phyloP scores from a whole-genome alignment of 2,329 filamentous ascomycete genomes.

The Verticillium tricorpus region DNA sequence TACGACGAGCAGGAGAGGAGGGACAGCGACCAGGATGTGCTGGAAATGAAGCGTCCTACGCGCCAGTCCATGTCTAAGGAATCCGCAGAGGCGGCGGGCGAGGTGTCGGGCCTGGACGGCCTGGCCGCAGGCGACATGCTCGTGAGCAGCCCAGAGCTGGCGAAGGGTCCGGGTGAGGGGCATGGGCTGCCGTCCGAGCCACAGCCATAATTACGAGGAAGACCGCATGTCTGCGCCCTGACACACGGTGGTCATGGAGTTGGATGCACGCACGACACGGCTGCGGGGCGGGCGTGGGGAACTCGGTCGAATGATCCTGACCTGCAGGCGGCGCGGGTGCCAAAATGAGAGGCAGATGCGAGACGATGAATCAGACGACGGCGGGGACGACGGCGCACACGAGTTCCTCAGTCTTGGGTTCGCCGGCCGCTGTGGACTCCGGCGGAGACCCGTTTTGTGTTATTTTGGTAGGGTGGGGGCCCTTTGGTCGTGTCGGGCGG shows the following conservation, averaged over 20 bases:
- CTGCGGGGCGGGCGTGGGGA: neutral
- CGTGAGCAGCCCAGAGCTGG: neutral
- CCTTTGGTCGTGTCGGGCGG: neutral
- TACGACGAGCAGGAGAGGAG: conserved; percentile 54
- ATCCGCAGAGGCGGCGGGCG: neutral
- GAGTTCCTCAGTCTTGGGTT: neutral
- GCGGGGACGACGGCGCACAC: neutral
- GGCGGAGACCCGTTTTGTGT: neutral
- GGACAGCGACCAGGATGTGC: conserved; percentile 38
- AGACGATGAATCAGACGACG: neutral
- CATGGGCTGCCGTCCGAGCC: neutral
- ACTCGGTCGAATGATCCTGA: neutral
- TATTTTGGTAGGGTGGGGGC: neutral
- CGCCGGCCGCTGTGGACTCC: neutral
- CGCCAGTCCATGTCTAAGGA: neutral
- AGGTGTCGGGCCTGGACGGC: neutral
- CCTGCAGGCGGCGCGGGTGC: neutral
- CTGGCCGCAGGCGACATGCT: neutral
- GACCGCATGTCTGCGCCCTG: neutral
- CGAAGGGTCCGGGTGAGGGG: neutral
- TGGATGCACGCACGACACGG: neutral
- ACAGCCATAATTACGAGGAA: neutral
- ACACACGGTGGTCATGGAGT: neutral
- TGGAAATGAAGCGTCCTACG: conserved; percentile 41
- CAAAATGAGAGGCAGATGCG: neutral